phyloP scores from a whole-genome alignment of 208 protist species.

The Trypanosoma melophagium region DNA sequence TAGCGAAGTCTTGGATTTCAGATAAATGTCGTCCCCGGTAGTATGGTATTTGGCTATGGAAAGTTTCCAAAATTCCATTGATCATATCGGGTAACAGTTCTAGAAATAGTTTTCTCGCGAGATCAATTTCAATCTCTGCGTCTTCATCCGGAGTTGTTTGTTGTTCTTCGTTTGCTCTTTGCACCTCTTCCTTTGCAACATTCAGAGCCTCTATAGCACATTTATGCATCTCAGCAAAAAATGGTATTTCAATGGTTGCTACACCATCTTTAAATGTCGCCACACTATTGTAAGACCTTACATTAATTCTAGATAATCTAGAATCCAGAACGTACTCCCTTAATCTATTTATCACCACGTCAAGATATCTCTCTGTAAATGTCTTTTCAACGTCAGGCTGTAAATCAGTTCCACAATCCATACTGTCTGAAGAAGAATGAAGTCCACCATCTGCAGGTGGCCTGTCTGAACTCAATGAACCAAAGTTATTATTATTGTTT shows the following conservation, averaged over 20 bases:
- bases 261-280: slow-evolving; percentile 20
- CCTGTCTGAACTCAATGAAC: not conserved
- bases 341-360: slow-evolving; percentile 1
- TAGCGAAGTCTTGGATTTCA: not conserved
- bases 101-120: slow-evolving; percentile 5
- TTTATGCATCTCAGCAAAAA: slow-evolving; percentile 14
- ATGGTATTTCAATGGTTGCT: slow-evolving; percentile 14
- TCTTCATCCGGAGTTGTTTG: not conserved
- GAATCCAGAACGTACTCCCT: not conserved
- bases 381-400: not conserved
- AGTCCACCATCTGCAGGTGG: not conserved
- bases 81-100: not conserved
- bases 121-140: not conserved
- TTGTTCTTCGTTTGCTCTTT: not conserved
- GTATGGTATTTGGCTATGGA: not conserved
- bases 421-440: not conserved
- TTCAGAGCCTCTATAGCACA: not conserved
- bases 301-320: not conserved
- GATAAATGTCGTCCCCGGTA: not conserved
- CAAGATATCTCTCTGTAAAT: slow-evolving; percentile 12
- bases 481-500: not conserved
- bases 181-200: not conserved
- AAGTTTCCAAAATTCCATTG: not conserved
- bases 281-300: not conserved
- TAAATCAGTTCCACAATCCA: not conserved